phyloP scores from a whole-genome alignment of 306 rosid genomes.

The Gastrolobium bilobum region DNA sequence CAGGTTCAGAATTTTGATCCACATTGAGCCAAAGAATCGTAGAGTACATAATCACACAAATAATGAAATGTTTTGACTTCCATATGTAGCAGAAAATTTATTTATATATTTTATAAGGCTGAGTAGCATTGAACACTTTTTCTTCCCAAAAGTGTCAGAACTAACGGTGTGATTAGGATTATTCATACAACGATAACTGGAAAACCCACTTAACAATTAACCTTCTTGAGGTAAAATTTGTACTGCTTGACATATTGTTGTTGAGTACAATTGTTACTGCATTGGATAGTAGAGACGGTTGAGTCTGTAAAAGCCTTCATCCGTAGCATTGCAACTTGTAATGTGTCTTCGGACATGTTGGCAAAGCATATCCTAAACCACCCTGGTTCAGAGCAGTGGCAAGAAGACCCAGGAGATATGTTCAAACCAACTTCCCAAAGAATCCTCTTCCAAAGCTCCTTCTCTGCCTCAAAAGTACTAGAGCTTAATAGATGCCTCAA shows the following conservation, averaged over 20 bases:
- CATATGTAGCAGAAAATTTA: background rate
- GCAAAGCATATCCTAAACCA: constrained; percentile 96
- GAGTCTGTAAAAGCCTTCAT: constrained; percentile 59
- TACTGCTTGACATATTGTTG: background rate
- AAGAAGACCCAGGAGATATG: constrained; percentile 85
- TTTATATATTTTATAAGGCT: too few relatives aligned
- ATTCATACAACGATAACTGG: constrained; percentile 43
- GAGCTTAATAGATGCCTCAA: constrained; percentile 66
- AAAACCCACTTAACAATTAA: constrained; percentile 48
- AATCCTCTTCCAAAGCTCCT: constrained; percentile 76
- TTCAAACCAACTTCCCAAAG: constrained; percentile 68
- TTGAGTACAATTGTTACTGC: background rate
- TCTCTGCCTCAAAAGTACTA: constrained; percentile 74
- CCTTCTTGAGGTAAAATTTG: background rate
- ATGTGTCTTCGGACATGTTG: constrained; percentile 74
- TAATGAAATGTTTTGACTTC: background rate
- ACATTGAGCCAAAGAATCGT: too few relatives aligned
- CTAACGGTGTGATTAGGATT: background rate
- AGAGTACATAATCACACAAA: too few relatives aligned
- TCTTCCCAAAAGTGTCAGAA: background rate
- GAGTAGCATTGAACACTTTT: background rate
- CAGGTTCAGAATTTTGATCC: too few relatives aligned
- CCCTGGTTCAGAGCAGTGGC: constrained; percentile 89
- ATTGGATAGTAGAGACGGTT: background rate
- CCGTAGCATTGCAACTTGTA: constrained; percentile 70